Evolutionary conservation across 2,329 filamentous ascomycete genomes (phyloP).

Genomic region (Apiospora rasikravindrae): DNA sequence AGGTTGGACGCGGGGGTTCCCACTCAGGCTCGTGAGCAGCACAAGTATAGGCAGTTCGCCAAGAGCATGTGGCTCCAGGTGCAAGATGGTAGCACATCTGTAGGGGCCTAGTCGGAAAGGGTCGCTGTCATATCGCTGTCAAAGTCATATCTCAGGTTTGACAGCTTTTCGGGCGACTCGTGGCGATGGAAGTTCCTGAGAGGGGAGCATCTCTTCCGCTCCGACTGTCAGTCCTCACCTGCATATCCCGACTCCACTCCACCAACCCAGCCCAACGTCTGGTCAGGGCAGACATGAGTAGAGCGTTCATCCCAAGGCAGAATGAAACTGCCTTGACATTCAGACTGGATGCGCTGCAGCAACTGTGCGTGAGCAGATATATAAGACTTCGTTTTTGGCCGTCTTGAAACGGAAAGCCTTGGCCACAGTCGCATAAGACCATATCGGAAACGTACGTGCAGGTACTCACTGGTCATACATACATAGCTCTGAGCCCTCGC

Average conservation of each 20-base stretch:
- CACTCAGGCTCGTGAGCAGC: too few species aligned
- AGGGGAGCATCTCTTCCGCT: too few species aligned
- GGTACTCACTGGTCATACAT: background rate
- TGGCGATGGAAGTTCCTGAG: too few species aligned
- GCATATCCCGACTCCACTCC: background rate
- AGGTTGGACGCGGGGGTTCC: background rate
- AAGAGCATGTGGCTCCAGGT: background rate
- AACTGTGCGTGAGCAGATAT: background rate
- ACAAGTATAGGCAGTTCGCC: background rate
- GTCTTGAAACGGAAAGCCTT: background rate
- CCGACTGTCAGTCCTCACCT: too few species aligned
- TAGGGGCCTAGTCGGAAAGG: background rate
- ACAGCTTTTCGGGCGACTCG: background rate
- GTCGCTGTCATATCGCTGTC: background rate
- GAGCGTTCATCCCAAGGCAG: too few species aligned
- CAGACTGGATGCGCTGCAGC: background rate
- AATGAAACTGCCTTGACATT: background rate
- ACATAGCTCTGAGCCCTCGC: background rate
- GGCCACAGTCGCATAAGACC: background rate
- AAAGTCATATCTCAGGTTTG: background rate
- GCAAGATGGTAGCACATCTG: background rate
- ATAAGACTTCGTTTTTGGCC: background rate
- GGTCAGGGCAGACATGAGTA: too few species aligned
- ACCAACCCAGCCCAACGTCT: background rate
- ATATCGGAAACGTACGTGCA: background rate